Evolutionary conservation across 1,284 basidiomycete species (phyloP).

Genomic region (Boletus smithii): DNA sequence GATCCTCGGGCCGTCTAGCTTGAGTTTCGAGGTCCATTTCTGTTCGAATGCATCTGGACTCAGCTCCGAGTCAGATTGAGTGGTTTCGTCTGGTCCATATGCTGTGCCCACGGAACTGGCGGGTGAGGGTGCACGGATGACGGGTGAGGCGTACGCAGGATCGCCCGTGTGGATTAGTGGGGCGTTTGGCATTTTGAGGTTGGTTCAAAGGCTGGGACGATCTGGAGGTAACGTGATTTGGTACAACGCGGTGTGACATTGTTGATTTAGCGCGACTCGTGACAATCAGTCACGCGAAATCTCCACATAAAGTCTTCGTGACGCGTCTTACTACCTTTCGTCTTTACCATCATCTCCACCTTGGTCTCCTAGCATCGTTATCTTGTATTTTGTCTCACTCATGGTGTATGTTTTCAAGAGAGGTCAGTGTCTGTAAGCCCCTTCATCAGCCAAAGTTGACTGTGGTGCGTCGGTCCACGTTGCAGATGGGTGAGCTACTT

Average conservation of each 20-base stretch:
- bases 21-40: conserved; percentile 47
- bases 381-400: conserved; percentile 5
- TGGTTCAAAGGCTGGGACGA: too few relatives aligned
- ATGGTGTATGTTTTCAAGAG: conserved; percentile 76
- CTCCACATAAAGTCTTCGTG: conserved; percentile 29
- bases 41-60: conserved; percentile 48
- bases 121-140: conserved; percentile 65
- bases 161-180: conserved; percentile 34
- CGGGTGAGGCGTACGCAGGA: conserved; percentile 60
- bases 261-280: conserved; percentile 32
- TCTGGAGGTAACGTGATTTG: conserved; percentile 6
- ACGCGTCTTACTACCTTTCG: conserved; percentile 31
- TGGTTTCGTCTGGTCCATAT: conserved; percentile 60
- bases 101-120: conserved; percentile 68
- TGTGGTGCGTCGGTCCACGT: conserved; percentile 12
- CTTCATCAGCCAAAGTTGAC: conserved; percentile 8
- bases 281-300: conserved; percentile 30
- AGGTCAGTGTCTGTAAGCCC: conserved; percentile 44
- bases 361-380: conserved; percentile 4
- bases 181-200: conserved; percentile 26
- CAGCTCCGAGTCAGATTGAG: conserved; percentile 52
- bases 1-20: conserved; percentile 30
- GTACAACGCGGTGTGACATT: conserved; percentile 33
- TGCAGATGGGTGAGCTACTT: conserved; percentile 59
- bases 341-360: conserved; percentile 34